Evolutionary conservation across 1,284 basidiomycete species (phyloP).

Genomic region (Fistulinella cinereoalba): DNA sequence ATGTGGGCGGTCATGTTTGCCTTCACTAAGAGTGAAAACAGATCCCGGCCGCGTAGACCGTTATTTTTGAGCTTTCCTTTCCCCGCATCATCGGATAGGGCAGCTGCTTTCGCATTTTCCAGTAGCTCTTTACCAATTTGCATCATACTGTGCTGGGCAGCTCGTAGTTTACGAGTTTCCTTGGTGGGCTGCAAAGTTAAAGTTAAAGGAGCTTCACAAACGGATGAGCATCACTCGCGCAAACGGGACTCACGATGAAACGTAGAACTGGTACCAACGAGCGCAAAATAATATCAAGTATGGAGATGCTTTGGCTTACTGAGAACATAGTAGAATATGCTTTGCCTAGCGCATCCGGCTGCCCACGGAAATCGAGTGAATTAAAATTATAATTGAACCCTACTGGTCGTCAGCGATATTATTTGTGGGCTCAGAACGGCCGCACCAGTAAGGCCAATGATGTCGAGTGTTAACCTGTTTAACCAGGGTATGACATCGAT

Average conservation of each 20-base stretch:
- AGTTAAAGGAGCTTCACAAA: background rate
- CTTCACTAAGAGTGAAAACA: conserved; percentile 55
- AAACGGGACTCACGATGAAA: background rate
- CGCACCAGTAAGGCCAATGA: conserved; percentile 64
- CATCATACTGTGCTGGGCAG: conserved; percentile 23
- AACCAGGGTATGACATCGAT: conserved; percentile 57
- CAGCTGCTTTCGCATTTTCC: conserved; percentile 40
- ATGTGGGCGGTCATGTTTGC: conserved; percentile 64
- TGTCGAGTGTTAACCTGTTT: conserved; percentile 58
- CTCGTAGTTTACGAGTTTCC: conserved; percentile 14
- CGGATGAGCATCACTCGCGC: conserved; percentile 34
- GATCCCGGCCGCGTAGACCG: conserved; percentile 39
- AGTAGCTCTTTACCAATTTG: conserved; percentile 47
- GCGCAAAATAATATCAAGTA: background rate
- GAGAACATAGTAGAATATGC: conserved; percentile 19
- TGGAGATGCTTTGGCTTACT: background rate
- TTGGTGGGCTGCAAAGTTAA: background rate
- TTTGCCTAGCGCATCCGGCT: conserved; percentile 27
- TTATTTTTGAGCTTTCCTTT: conserved; percentile 28
- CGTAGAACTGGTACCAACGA: background rate
- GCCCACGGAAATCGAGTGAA: background rate
- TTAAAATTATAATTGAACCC: conserved; percentile 62
- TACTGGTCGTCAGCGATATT: conserved; percentile 15
- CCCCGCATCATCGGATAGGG: conserved; percentile 20
- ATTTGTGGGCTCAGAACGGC: background rate